phyloP scores from a whole-genome alignment of 2,329 filamentous ascomycete species.

The Fusarium liriodendri region DNA sequence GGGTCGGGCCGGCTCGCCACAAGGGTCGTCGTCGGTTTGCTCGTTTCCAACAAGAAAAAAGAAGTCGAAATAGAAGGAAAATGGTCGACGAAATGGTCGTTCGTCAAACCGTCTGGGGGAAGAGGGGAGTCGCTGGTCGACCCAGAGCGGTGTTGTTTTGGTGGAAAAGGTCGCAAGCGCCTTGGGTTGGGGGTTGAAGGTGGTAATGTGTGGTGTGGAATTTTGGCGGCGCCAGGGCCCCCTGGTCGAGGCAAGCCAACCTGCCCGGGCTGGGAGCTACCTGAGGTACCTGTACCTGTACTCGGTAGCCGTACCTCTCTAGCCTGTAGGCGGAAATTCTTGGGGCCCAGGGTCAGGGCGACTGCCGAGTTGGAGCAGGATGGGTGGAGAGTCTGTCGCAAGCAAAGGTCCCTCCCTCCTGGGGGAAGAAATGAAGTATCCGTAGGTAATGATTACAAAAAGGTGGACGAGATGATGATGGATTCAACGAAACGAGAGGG shows the following conservation, averaged over 20 bases:
- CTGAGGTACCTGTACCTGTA: constrained; percentile 30
- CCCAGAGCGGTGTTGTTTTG: constrained; percentile 44
- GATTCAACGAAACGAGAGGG: background rate
- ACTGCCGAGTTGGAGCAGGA: constrained; percentile 43
- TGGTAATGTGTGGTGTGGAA: constrained; percentile 42
- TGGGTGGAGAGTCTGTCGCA: constrained; percentile 18
- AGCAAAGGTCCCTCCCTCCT: constrained; percentile 8
- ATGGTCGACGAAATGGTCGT: constrained; percentile 24
- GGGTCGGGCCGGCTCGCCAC: constrained; percentile 3
- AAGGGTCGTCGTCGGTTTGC: constrained; percentile 8
- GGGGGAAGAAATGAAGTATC: constrained; percentile 2
- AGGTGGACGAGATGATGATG: background rate
- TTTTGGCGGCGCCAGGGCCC: constrained; percentile 40
- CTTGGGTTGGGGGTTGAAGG: constrained; percentile 41
- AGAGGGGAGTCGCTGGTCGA: constrained; percentile 33
- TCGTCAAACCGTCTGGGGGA: constrained; percentile 16
- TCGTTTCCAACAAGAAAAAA: constrained; percentile 15
- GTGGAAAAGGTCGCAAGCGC: constrained; percentile 46
- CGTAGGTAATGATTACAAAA: constrained; percentile 9
- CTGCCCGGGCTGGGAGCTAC: constrained; percentile 1
- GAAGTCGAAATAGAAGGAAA: background rate
- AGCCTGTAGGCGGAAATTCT: constrained; percentile 36
- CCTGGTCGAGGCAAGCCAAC: constrained; percentile 30
- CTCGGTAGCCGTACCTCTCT: constrained; percentile 14
- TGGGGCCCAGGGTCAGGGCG: constrained; percentile 42